Percentiles rank a stretch among this genome's conserved stretches.
phyloP scores from a whole-genome alignment of 2,329 filamentous ascomycete genomes.

The Leptodontidium sp. region DNA sequence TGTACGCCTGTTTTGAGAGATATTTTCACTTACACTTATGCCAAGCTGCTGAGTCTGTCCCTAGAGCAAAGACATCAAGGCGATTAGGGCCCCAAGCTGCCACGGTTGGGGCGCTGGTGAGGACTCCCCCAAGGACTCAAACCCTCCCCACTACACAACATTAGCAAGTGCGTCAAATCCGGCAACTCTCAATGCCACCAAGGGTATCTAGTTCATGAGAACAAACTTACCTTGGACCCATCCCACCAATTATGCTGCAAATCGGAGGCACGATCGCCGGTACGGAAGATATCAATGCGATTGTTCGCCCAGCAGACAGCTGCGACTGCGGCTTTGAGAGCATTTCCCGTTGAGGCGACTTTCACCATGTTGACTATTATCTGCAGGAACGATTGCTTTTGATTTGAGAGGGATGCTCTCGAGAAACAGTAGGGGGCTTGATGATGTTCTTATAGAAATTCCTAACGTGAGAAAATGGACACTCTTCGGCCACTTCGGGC shows the following conservation, averaged over 20 bases:
- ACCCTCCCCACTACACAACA: constrained; percentile 21
- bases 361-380: constrained; percentile 3
- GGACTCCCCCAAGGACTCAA: constrained; percentile 29
- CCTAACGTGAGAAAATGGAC: no score
- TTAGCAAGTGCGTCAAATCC: neutral
- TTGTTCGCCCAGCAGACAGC: constrained; percentile 26
- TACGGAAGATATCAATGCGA: constrained; percentile 28
- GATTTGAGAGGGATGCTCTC: neutral
- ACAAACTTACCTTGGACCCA: constrained; percentile 7
- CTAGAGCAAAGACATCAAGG: constrained; percentile 26
- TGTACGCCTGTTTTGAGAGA: no score
- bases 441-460: no score
- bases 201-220: neutral
- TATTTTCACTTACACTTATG: constrained; percentile 21
- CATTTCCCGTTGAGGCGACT: constrained; percentile 1
- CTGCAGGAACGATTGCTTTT: neutral
- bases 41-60: constrained; percentile 24
- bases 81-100: constrained; percentile 26
- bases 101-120: constrained; percentile 25
- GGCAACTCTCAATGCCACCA: neutral
- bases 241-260: constrained; percentile 28
- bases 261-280: constrained; percentile 15
- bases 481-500: neutral
- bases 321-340: constrained; percentile 27
- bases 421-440: neutral